Base-by-base conservation (phyloP, 495 filamentous ascomycete species). In the Penicillium malachiteum region DNA sequence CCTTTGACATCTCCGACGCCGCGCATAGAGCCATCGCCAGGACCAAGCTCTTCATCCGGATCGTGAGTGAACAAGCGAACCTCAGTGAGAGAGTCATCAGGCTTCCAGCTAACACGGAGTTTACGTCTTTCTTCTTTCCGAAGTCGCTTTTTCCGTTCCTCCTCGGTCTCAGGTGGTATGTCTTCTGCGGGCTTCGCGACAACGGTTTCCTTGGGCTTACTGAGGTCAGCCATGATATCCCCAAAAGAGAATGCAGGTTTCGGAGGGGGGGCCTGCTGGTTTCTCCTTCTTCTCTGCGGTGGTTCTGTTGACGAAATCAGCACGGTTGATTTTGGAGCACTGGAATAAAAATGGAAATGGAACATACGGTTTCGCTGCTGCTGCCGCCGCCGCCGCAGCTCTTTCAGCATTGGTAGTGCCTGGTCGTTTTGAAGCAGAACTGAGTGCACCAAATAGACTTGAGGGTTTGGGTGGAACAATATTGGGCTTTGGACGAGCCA, bases 111-210 rank as follows among this genome's bases (percentile, higher is more conserved):
- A 50, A 86, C 90, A 48, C 81, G 83, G 33, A 90, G 73, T 54
- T 86, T 85, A 10, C 90, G 81, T 35, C 91, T 82, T 31, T 81
- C 78, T 65, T 96, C 91, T 59, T 92, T 96, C 33, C 90, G 83
- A 4, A 93, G 74, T 18, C 92, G 83, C 59, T 85, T 89, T 21
- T 75, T 69, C 39, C 81, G 85, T 66, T 95, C 82, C 59, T 92
- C 89, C 21, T 85, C 78, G 0, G 90, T 95, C 73, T 96, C 91
- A 0, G 84, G 82, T 0, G 84, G 77, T 3, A 73, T 68, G 33
- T 80, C 71, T 46, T 85, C 78, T 17, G 73, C 68, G 8, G 79
- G 71, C 51, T 85, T 79, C 2, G 71, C 65, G 3, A 77, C 67
- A 21, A 80, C 78, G 12, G 82, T 63, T 44, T 87, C 82, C 55